phyloP scores from a whole-genome alignment of 164 flowering plant species.

The Warburgia ugandensis region DNA sequence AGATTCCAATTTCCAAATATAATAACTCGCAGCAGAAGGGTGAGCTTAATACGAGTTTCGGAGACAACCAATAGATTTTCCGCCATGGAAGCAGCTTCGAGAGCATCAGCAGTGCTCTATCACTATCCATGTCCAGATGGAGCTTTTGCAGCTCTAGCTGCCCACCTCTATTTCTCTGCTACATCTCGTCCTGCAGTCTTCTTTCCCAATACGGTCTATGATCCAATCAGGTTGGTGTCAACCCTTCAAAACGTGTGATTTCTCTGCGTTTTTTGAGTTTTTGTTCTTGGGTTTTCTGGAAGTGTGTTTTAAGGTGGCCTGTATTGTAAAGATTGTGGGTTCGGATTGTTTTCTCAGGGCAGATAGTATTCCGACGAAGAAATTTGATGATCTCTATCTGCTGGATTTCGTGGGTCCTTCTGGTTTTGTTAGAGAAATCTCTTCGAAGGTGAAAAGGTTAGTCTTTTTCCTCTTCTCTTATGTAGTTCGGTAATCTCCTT shows the following conservation, averaged over 20 bases:
- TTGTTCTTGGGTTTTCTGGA: not conserved
- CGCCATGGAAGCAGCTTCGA: slow-evolving; percentile 12
- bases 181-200: slow-evolving; percentile 37
- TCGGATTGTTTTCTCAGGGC: slow-evolving; percentile 20
- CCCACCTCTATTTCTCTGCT: slow-evolving; percentile 71
- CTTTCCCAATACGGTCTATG: slow-evolving; percentile 75
- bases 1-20: no score
- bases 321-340: not conserved
- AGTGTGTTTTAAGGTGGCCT: not conserved
- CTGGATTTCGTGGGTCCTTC: slow-evolving; percentile 78
- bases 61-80: no score
- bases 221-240: slow-evolving; percentile 44
- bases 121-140: slow-evolving; percentile 96
- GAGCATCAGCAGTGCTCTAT: slow-evolving; percentile 54
- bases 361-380: slow-evolving; percentile 48
- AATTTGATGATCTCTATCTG: slow-evolving; percentile 54
- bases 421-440: slow-evolving; percentile 57
- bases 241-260: no score
- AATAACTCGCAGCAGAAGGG: no score
- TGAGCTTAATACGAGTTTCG: no score
- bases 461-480: not conserved
- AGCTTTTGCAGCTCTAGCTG: slow-evolving; percentile 79
- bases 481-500: no score
- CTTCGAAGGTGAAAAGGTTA: slow-evolving; percentile 45
- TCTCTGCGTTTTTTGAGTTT: not conserved